phyloP scores from a whole-genome alignment of 2,329 filamentous ascomycete genomes.

The Alternaria longipes region DNA sequence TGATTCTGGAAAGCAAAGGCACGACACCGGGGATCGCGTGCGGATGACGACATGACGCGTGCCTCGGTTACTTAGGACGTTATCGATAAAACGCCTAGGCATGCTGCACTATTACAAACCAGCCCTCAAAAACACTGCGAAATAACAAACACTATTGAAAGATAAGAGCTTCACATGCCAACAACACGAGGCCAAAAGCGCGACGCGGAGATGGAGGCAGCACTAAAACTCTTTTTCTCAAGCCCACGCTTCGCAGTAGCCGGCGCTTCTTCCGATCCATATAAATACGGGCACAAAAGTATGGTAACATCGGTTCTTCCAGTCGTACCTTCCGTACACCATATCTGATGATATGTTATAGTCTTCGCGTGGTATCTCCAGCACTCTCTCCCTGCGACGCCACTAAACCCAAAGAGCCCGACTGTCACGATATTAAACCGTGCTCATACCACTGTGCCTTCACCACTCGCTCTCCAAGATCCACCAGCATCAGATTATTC shows the following conservation, averaged over 20 bases:
- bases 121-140: neutral
- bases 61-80: slow-evolving; percentile 1
- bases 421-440: slow-evolving; percentile 69
- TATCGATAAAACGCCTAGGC: slow-evolving; percentile 4
- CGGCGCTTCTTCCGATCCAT: slow-evolving; percentile 83
- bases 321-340: neutral
- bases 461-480: slow-evolving; percentile 68
- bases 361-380: slow-evolving; percentile 90
- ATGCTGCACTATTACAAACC: neutral
- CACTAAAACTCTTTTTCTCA: slow-evolving; percentile 81
- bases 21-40: neutral
- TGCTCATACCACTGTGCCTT: slow-evolving; percentile 70
- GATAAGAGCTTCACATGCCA: slow-evolving; percentile 21
- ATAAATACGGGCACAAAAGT: slow-evolving; percentile 92
- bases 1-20: neutral
- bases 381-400: slow-evolving; percentile 78
- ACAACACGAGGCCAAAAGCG: slow-evolving; percentile 38
- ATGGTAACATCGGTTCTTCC: slow-evolving; percentile 30
- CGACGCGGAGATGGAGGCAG: slow-evolving; percentile 66
- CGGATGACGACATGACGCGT: slow-evolving; percentile 2
- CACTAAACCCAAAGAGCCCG: slow-evolving; percentile 78
- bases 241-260: slow-evolving; percentile 85
- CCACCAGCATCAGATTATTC: slow-evolving; percentile 67
- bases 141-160: neutral
- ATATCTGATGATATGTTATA: slow-evolving; percentile 47